phyloP scores from a whole-genome alignment of 2,329 filamentous ascomycete genomes.

The Xylariaceae sp. region DNA sequence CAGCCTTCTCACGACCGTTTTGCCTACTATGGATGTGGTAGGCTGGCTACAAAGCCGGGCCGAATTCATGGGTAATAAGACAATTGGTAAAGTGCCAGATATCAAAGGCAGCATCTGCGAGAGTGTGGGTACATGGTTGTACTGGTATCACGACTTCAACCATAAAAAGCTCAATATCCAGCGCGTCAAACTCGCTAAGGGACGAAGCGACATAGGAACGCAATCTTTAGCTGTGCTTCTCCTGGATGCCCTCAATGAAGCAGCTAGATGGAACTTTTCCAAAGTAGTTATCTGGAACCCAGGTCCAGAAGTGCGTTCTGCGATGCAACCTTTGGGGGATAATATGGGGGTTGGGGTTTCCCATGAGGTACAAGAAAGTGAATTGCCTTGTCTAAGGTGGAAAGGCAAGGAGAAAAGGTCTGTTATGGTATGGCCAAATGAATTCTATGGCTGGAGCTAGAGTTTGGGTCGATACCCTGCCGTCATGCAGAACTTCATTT shows the following conservation, averaged over 20 bases:
- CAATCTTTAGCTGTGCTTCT: constrained; percentile 17
- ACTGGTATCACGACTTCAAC: constrained; percentile 26
- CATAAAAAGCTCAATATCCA: constrained; percentile 18
- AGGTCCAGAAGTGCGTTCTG: not conserved
- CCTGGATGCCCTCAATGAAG: constrained; percentile 24
- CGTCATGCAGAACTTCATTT: too few species aligned
- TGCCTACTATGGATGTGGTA: constrained; percentile 22
- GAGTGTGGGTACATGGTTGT: constrained; percentile 20
- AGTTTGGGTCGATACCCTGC: too few species aligned
- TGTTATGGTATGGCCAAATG: constrained; percentile 10
- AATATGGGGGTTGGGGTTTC: constrained; percentile 7
- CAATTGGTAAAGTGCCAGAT: constrained; percentile 4
- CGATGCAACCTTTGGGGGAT: constrained; percentile 4
- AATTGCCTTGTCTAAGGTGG: constrained; percentile 23
- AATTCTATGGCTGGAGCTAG: constrained; percentile 28
- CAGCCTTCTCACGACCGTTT: constrained; percentile 9
- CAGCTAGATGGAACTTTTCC: constrained; percentile 11
- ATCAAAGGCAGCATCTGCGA: constrained; percentile 22
- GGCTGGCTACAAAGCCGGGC: constrained; percentile 20
- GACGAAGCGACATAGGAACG: not conserved
- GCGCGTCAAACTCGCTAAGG: constrained; percentile 7
- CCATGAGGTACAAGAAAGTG: constrained; percentile 10
- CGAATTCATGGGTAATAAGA: constrained; percentile 15
- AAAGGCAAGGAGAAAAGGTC: constrained; percentile 11
- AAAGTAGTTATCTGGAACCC: constrained; percentile 24